Base-by-base conservation (phyloP, 2,329 filamentous ascomycete genomes). In the Neofusicoccum cordaticola region DNA sequence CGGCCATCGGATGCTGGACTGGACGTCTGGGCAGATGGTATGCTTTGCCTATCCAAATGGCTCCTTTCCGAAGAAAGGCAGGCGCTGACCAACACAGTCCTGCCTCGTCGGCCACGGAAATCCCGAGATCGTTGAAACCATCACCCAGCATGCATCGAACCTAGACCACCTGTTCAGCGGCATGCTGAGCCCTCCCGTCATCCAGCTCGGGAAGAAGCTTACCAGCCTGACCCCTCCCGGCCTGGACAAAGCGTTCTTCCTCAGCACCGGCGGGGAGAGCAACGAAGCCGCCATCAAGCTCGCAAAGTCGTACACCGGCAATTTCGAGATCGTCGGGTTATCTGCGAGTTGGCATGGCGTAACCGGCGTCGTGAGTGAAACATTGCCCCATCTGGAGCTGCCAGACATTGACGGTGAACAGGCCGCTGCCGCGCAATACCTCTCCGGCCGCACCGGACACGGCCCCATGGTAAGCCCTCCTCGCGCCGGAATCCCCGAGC, bases 201-300 rank as follows among this genome's bases (percentile, higher is more conserved):
- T 76, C 45, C 67, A 62, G 9, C 69, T 77, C 2, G 74, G 73
- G 0, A 72, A 75, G 61, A 66, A 71, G 11, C 63, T 76, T 22
- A 73, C 71, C 2, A 42, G 68, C 22, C 66, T 70, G 15, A 66
- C 68, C 1, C 75, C 75, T 9, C 47, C 67, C 5, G 70, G 71
- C 1, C 68, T 76, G 1, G 73, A 77, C 47, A 76, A 74, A 57
- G 69, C 72, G 0, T 73, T 76, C 63, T 77, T 76, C 47, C 64
- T 75, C 4, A 76, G 69, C 64, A 76, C 75, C 1, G 74, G 74
- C 4, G 71, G 72, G 2, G 75, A 76, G 47, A 72, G 69, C 42
- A 80, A 75, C 66, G 87, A 90, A 68, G 86, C 85, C 2, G 87
- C 87, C 2, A 86, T 90, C 65, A 85, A 86, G 64, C 80, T 90